These are phyloP conservation scores for Saprolegnia diclina DNA, from an alignment of 352 stramenopile species.

Conservation along the genomic window DNA sequence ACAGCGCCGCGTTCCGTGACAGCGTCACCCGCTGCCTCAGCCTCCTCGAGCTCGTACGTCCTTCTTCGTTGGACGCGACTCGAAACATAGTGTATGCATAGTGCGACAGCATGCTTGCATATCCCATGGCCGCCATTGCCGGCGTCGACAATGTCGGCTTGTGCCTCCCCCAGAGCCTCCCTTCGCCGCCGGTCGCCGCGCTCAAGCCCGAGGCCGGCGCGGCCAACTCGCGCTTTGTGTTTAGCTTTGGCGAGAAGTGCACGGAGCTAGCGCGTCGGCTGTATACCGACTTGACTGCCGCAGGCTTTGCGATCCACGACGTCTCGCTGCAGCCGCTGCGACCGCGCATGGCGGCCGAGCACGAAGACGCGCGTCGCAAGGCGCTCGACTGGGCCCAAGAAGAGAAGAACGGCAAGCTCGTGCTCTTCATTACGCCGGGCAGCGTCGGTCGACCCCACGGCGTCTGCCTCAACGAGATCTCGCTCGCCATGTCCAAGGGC, in stretches of 20 bases:
- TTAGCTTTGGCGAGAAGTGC: conserved; percentile 66
- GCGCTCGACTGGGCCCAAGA: conserved; percentile 50
- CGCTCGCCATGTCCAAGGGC: conserved; percentile 54
- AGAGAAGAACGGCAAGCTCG: conserved; percentile 39
- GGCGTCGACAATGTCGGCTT: conserved; percentile 50
- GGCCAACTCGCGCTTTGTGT: conserved; percentile 42
- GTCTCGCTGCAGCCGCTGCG: conserved; percentile 26
- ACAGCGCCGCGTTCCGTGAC: conserved; percentile 35
- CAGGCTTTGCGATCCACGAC: conserved; percentile 43
- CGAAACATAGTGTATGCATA: conserved; percentile 17
- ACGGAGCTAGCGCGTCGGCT: conserved; percentile 46
- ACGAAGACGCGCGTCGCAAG: conserved; percentile 29
- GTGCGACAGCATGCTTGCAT: conserved; percentile 59
- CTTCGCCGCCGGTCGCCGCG: neutral
- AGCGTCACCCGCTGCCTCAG: conserved; percentile 51
- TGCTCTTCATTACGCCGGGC: conserved; percentile 61
- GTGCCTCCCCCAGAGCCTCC: conserved; percentile 28
- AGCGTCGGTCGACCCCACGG: conserved; percentile 56
- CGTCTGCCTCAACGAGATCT: conserved; percentile 68
- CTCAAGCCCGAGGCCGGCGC: neutral
- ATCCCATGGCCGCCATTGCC: conserved; percentile 51
- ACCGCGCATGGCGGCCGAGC: neutral
- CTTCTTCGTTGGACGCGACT: neutral
- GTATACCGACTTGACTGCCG: conserved; percentile 42
- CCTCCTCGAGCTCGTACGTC: conserved; percentile 50